Evolutionary conservation across 2,329 filamentous ascomycete species (phyloP).

Genomic region (Clarireedia sp.): DNA sequence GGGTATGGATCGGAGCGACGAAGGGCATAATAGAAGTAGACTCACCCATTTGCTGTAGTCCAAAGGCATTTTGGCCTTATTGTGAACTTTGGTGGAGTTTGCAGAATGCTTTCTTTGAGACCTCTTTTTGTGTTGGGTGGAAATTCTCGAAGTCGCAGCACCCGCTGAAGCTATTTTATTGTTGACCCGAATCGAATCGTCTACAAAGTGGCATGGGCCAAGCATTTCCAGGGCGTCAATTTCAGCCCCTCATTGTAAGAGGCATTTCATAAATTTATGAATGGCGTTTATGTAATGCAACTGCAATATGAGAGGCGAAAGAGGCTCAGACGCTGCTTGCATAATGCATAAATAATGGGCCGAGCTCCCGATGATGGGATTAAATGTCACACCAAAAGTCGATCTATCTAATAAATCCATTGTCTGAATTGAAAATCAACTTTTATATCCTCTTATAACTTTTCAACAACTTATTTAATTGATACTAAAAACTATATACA

Average conservation of each 20-base stretch:
- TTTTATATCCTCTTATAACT: no score
- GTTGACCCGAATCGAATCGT: conserved; percentile 20
- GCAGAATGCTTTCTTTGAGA: not conserved
- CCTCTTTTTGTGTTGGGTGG: not conserved
- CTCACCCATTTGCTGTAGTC: conserved; percentile 54
- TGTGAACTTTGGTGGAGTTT: not conserved
- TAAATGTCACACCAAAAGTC: no score
- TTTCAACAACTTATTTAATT: no score
- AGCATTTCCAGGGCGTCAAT: not conserved
- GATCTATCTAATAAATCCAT: no score
- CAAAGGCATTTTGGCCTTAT: conserved; percentile 40
- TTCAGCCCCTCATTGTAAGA: no score
- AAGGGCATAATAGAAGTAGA: not conserved
- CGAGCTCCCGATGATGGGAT: no score
- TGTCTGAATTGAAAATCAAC: no score
- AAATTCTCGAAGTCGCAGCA: not conserved
- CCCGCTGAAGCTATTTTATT: not conserved
- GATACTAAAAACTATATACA: no score
- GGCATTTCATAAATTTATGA: no score
- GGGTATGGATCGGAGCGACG: not conserved
- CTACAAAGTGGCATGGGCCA: conserved; percentile 9
- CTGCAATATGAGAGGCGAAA: no score
- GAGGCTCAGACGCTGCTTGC: no score
- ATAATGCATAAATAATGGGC: not conserved
- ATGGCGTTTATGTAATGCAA: no score